Conservation (phyloP, 805 yeast species). For the Metschnikowia lochheadii region DNA sequence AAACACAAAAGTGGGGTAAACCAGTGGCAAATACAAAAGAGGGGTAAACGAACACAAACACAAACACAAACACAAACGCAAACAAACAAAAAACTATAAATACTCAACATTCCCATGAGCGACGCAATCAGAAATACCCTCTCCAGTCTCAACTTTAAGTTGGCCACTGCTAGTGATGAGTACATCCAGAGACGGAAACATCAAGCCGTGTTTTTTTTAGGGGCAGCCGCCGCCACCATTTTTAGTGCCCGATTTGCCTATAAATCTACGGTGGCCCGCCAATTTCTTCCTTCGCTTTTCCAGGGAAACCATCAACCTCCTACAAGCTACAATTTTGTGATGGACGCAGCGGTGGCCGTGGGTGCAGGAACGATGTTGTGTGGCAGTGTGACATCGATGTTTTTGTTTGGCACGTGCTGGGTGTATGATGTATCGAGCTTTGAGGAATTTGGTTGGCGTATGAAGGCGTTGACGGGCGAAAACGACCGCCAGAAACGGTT, state of each 20-base stretch:
- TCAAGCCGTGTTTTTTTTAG: constrained; percentile 70
- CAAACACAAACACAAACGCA: neutral
- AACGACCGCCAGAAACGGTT: constrained; percentile 50
- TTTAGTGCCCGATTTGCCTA: constrained; percentile 70
- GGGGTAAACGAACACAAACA: neutral
- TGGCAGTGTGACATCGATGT: constrained; percentile 66
- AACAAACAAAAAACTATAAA: neutral
- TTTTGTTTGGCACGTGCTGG: constrained; percentile 76
- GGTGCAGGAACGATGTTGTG: constrained; percentile 77
- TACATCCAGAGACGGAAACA: constrained; percentile 60
- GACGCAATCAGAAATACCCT: neutral
- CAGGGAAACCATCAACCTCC: constrained; percentile 88
- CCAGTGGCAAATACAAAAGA: neutral
- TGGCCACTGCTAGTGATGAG: constrained; percentile 39
- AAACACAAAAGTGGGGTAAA: neutral
- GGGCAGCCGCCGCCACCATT: constrained; percentile 68
- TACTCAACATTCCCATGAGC: neutral
- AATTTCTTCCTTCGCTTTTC: constrained; percentile 70
- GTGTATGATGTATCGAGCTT: constrained; percentile 64
- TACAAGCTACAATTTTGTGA: constrained; percentile 63
- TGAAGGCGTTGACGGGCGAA: constrained; percentile 67
- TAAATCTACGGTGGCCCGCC: constrained; percentile 67
- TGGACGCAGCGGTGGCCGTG: constrained; percentile 83
- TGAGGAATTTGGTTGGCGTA: constrained; percentile 65
- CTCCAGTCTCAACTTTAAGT: constrained; percentile 22